Conservation (phyloP, 1,139 yeast species). For the Nakaseomyces nivariensis region DNA sequence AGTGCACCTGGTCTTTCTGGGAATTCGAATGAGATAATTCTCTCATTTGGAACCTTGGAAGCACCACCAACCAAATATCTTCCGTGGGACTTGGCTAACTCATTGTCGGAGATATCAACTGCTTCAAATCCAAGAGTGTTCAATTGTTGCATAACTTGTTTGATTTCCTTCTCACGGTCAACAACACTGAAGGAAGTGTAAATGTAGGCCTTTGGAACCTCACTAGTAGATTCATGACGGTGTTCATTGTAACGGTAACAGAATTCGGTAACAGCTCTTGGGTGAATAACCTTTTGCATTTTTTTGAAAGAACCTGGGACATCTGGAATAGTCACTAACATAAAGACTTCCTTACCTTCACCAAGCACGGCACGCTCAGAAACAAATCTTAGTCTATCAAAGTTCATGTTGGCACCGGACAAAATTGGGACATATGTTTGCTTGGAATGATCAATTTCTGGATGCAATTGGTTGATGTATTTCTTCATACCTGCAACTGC, state of each 20-base stretch:
- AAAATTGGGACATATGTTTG: conserved; percentile 75
- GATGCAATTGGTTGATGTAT: conserved; percentile 50
- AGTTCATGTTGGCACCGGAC: conserved; percentile 97
- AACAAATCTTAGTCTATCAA: conserved; percentile 92
- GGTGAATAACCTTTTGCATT: conserved; percentile 66
- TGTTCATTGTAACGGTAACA: conserved; percentile 63
- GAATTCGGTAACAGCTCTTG: conserved; percentile 87
- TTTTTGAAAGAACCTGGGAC: conserved; percentile 78
- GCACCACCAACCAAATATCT: conserved; percentile 93
- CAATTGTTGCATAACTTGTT: conserved; percentile 36
- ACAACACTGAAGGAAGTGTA: conserved; percentile 80
- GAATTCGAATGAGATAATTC: conserved; percentile 76
- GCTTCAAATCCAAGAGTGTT: conserved; percentile 52
- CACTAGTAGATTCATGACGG: conserved; percentile 31
- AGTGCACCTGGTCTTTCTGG: conserved; percentile 97
- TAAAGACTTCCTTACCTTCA: conserved; percentile 92
- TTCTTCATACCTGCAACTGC: conserved; percentile 90
- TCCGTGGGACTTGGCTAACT: conserved; percentile 92
- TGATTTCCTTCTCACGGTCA: conserved; percentile 52
- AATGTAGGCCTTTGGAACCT: conserved; percentile 53
- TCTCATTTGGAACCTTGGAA: conserved; percentile 56
- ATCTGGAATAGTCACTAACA: conserved; percentile 86
- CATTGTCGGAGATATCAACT: conserved; percentile 80
- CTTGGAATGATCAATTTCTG: conserved; percentile 60
- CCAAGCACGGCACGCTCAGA: conserved; percentile 96